Evolutionary conservation across 495 filamentous ascomycete genomes (phyloP).

Genomic region (Sabuloglossum arenarium): DNA sequence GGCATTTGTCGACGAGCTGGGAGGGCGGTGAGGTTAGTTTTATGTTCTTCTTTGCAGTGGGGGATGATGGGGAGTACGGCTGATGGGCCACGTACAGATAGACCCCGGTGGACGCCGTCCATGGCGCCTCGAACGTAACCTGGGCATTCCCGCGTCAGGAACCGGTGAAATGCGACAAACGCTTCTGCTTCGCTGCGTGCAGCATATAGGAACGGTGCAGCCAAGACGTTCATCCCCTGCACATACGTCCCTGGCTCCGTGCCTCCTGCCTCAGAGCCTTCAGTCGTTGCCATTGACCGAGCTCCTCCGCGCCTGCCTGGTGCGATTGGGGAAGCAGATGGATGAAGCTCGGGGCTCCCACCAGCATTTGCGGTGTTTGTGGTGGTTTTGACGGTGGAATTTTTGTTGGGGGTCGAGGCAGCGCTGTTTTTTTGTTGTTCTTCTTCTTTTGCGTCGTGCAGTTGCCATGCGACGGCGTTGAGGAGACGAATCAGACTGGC

Average conservation of each 20-base stretch:
- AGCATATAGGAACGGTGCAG: conserved; percentile 88
- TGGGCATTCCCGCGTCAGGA: conserved; percentile 75
- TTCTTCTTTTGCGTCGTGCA: conserved; percentile 52
- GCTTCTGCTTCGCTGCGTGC: conserved; percentile 88
- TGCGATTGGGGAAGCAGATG: neutral
- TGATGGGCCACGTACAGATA: conserved; percentile 22
- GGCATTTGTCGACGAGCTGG: conserved; percentile 62
- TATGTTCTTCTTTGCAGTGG: neutral
- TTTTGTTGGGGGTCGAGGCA: conserved; percentile 14
- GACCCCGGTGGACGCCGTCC: conserved; percentile 88
- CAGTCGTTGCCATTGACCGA: conserved; percentile 19
- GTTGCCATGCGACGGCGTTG: conserved; percentile 89
- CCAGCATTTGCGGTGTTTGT: conserved; percentile 14
- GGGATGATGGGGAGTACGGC: neutral
- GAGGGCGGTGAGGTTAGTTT: neutral
- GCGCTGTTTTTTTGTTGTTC: conserved; percentile 23
- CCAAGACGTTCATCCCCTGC: conserved; percentile 99
- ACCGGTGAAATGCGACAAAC: conserved; percentile 73
- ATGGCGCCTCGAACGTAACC: conserved; percentile 90
- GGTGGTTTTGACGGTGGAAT: conserved; percentile 7
- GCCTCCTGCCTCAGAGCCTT: conserved; percentile 31
- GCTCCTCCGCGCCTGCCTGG: conserved; percentile 3
- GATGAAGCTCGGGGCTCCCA: conserved; percentile 10
- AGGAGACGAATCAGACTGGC: conserved; percentile 85
- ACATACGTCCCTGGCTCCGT: conserved; percentile 69